Evolutionary conservation across 1,284 basidiomycete species (phyloP), one percentile per base, ranked within the genome.

Genomic region (Tremellales sp.): DNA sequence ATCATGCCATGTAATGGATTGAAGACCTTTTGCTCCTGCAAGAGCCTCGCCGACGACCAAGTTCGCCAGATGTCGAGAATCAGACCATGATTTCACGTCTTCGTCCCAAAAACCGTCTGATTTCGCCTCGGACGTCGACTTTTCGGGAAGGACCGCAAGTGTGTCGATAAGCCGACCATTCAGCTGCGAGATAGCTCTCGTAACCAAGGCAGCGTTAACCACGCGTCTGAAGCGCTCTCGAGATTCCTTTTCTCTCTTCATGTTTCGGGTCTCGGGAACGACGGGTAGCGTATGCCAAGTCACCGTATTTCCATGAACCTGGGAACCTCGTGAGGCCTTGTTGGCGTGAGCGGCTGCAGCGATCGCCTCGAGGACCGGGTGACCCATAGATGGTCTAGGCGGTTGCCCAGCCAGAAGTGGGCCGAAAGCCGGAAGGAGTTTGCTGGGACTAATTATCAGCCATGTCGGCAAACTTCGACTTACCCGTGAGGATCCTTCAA

Each of bases 161-260:
- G 67, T 67, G 44, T 68, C 76, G 37, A 49, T 75, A 78, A 91
- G 66, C 1, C 72, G 61, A 2, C 86, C 87, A 9, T 87, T 88
- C 10, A 87, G 77, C 2, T 79, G 78, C 25, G 83, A 82, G 21
- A 90, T 75, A 7, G 81, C 88, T 79, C 87, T 86, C 21, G 84
- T 33, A 29, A 63, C 47, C 28, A 63, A 26, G 4, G 63, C 61
- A 12, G 59, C 60, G 24, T 53, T 59, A 37, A 56, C 31, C 2
- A 57, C 45, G 5, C 81, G 75, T 44, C 87, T 77, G 29, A 85
- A 75, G 3, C 73, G 67, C 48, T 83, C 76, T 32, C 87, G 79
- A 51, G 76, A 79, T 12, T 73, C 70, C 36, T 76, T 77, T 65
- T 91, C 88, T 9, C 74, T 68, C 0, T 61, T 56, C 14, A 75